Base-by-base conservation (phyloP, 306 rosid genomes). In the Quercus cerris region DNA sequence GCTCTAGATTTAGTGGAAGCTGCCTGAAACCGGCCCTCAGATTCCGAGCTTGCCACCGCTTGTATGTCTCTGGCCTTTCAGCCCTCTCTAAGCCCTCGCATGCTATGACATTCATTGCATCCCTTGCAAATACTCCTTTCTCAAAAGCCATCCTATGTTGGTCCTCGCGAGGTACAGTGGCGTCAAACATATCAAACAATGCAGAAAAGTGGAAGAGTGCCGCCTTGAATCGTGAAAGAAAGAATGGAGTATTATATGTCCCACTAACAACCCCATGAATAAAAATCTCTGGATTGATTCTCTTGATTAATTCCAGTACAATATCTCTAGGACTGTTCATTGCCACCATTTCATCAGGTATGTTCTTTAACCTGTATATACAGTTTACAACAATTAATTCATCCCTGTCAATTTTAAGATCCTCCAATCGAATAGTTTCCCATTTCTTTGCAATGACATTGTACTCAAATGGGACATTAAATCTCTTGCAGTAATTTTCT, bases 21-120 rank as follows among this genome's bases (percentile, higher is more conserved):
- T 67, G 72, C 87, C 66, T 80, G 28, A 92, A 83, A 35, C 94
- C 93, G 4, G 77, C 77, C 79, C 86, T 88, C 58, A 9, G 58
- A 25, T 55, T 64, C 57, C 91, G 77, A 52, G 77, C 51, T 56
- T 86, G 93, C 93, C 94, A 92, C 56, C 87, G 94, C 83, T 90
- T 91, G 82, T 91, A 91, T 10, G 97, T 90, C 74, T 88, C 87
- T 0, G 94, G 90, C 76, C 94, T 87, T 90, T 87, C 90, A 44
- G 85, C 81, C 70, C 97, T 86, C 78, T 87, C 88, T n/a, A 41
- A 46, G 17, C 93, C 94, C 75, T 90, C 97, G 58, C 93, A 90
- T 35, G 91, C 94, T 51, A 90, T 61, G 10, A 90, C 83, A 73
- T 86, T 90, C 90, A 86, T 76, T 6, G 79, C 78, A 71, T 88